Percentiles rank a stretch among this genome's conserved stretches.
Conservation (phyloP, 306 rosid species). For the Abrus precatorius region DNA sequence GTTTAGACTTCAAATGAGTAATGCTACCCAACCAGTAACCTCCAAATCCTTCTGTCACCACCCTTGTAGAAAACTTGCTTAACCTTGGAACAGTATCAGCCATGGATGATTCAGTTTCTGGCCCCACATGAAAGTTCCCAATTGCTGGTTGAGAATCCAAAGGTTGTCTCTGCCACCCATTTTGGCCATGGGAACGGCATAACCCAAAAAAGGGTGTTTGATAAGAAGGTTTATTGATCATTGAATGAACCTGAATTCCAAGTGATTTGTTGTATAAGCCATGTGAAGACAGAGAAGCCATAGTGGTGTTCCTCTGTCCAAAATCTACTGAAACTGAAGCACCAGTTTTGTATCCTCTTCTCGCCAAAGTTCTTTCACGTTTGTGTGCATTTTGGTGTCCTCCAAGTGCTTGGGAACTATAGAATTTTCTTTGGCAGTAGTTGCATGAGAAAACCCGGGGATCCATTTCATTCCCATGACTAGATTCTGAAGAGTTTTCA, state of each 20-base stretch:
- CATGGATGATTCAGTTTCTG: conserved; percentile 52
- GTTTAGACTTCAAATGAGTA: conserved; percentile 55
- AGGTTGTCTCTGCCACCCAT: conserved; percentile 60
- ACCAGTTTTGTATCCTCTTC: conserved; percentile 62
- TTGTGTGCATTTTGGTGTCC: conserved; percentile 99
- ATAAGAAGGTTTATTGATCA: conserved; percentile 78
- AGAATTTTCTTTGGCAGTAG: conserved; percentile 92
- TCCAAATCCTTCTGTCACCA: conserved; percentile 51
- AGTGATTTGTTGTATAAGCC: conserved; percentile 77
- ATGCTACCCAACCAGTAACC: conserved; percentile 47
- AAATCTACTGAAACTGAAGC: conserved; percentile 49
- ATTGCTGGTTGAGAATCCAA: conserved; percentile 52
- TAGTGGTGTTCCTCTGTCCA: conserved; percentile 62
- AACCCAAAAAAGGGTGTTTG: conserved; percentile 52
- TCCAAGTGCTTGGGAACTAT: conserved; percentile 96
- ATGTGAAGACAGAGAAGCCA: conserved; percentile 82
- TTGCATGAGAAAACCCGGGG: conserved; percentile 92
- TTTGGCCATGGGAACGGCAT: conserved; percentile 52
- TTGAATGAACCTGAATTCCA: conserved; percentile 84
- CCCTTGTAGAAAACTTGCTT: conserved; percentile 54
- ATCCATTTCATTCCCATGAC: conserved; percentile 60
- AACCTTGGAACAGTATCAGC: conserved; percentile 59
- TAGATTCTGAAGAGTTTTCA: conserved; percentile 52
- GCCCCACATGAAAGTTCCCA: conserved; percentile 51
- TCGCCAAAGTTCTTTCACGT: conserved; percentile 84